These are phyloP conservation scores for Hapsidospora chrysogenum DNA, from an alignment of 495 filamentous ascomycete genomes.

Conservation along the genomic window DNA sequence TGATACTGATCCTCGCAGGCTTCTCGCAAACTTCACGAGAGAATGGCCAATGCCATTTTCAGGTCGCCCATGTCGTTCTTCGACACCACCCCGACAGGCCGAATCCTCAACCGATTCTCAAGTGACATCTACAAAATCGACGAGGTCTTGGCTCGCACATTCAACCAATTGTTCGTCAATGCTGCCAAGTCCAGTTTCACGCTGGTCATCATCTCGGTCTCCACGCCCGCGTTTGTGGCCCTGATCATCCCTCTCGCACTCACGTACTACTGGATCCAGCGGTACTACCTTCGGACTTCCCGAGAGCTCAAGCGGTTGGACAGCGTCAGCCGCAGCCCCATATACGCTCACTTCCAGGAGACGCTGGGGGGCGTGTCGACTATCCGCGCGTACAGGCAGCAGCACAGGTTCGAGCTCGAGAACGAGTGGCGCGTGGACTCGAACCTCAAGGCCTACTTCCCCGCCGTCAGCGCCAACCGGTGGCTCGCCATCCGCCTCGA, in stretches of 20 bases:
- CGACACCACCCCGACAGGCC: constrained; percentile 92
- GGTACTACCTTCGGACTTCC: constrained; percentile 93
- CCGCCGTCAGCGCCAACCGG: constrained; percentile 86
- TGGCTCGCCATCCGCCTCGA: constrained; percentile 95
- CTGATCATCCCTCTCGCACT: constrained; percentile 66
- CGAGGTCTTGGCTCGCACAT: constrained; percentile 81
- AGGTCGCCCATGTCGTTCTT: constrained; percentile 98
- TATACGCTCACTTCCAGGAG: constrained; percentile 98
- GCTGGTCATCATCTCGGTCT: constrained; percentile 63
- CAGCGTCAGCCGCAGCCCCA: constrained; percentile 85
- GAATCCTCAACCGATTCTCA: constrained; percentile 93
- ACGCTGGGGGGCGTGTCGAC: constrained; percentile 88
- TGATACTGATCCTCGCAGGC: constrained; percentile 37
- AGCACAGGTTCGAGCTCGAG: constrained; percentile 72
- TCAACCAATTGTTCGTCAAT: constrained; percentile 91
- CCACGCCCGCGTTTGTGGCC: constrained; percentile 66
- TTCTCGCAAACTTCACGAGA: constrained; percentile 88
- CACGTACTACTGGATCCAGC: constrained; percentile 84
- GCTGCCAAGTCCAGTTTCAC: constrained; percentile 72
- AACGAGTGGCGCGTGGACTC: constrained; percentile 98
- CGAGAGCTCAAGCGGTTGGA: constrained; percentile 93
- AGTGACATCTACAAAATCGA: constrained; percentile 95
- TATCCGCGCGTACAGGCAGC: constrained; percentile 91
- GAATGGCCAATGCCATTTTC: constrained; percentile 97
- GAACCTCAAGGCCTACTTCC: constrained; percentile 90